Conservation (phyloP, 1,139 yeast species). For the Eremothecium gossypii region DNA sequence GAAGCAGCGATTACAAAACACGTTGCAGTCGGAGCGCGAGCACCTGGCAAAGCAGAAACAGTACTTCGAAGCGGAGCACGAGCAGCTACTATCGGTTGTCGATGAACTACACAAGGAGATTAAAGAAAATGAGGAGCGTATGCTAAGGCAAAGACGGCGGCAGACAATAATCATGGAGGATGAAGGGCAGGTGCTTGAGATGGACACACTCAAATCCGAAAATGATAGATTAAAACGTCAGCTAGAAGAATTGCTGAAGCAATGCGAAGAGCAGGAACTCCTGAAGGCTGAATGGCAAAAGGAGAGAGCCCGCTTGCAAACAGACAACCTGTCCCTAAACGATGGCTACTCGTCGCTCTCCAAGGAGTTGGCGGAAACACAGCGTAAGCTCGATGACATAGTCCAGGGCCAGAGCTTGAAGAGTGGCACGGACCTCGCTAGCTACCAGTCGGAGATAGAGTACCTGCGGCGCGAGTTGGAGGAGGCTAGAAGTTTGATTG, state of each 20-base stretch:
- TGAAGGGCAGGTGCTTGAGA: neutral
- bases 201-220: constrained; percentile 1
- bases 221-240: constrained; percentile 11
- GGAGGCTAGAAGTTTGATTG: constrained; percentile 14
- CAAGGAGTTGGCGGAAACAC: constrained; percentile 16
- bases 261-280: constrained; percentile 11
- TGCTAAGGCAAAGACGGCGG: constrained; percentile 2
- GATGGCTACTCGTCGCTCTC: constrained; percentile 20
- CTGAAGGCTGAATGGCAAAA: constrained; percentile 21
- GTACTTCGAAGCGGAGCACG: constrained; percentile 27
- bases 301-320: constrained; percentile 21
- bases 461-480: constrained; percentile 19
- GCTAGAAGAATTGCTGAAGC: constrained; percentile 11
- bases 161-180: neutral
- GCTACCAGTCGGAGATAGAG: neutral
- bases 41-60: constrained; percentile 20
- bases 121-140: constrained; percentile 20
- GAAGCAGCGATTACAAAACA: constrained; percentile 16
- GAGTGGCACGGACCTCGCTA: neutral
- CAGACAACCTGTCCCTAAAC: constrained; percentile 25
- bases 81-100: constrained; percentile 26
- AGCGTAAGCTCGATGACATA: constrained; percentile 8
- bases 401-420: neutral
- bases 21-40: constrained; percentile 16
- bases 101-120: constrained; percentile 27